These are phyloP conservation scores for Ascochyta viciae-villosae DNA, from an alignment of 2,329 filamentous ascomycete species.

Conservation along the genomic window DNA sequence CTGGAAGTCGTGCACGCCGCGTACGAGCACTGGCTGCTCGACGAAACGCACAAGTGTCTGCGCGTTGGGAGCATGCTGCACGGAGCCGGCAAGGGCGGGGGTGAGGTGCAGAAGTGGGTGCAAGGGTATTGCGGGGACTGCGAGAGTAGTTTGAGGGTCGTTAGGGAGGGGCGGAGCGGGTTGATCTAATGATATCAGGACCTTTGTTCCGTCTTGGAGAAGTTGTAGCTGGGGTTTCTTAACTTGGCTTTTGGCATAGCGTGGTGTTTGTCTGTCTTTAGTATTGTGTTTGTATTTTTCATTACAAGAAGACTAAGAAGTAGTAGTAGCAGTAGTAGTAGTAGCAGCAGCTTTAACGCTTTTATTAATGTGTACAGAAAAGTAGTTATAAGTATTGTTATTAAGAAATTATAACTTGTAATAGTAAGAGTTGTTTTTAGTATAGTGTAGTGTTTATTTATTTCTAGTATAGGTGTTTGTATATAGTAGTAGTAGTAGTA, in stretches of 20 bases:
- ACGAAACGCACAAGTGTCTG: constrained; percentile 79
- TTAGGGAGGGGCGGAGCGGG: constrained; percentile 14
- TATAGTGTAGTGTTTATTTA: too few species aligned
- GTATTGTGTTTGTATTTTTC: too few species aligned
- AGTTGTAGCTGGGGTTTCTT: too few species aligned
- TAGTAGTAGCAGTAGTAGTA: too few species aligned
- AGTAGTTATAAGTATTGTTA: too few species aligned
- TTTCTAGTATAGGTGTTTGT: too few species aligned
- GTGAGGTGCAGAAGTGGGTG: constrained; percentile 63
- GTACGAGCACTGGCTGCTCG: constrained; percentile 90
- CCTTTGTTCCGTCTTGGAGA: background rate
- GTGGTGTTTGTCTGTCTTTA: background rate
- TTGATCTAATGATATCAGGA: constrained; percentile 7
- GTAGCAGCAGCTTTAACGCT: too few species aligned
- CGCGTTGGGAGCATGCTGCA: constrained; percentile 61
- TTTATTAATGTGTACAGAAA: too few species aligned
- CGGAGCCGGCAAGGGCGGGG: constrained; percentile 47
- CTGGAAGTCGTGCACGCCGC: constrained; percentile 83
- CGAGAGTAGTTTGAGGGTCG: constrained; percentile 43
- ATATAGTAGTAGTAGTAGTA: too few species aligned
- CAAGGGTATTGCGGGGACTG: constrained; percentile 70
- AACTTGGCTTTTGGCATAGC: background rate
- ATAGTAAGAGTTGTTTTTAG: too few species aligned
- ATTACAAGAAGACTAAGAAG: too few species aligned
- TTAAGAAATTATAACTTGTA: too few species aligned